Evolutionary conservation across 2,329 filamentous ascomycete species (phyloP).

Genomic region (Penicillium sumatraense): DNA sequence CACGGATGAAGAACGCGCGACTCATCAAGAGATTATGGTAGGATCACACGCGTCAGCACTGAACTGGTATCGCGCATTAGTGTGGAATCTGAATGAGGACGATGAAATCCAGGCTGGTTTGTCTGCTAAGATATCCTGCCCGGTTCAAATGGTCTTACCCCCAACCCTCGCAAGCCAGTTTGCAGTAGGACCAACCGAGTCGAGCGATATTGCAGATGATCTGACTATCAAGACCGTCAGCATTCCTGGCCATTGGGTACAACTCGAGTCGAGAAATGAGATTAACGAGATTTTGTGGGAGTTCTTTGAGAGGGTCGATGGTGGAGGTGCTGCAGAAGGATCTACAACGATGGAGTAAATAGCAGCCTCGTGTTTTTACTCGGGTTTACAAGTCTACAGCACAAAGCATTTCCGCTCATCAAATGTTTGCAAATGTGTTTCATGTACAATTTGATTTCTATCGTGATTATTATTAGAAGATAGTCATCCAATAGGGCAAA

Average conservation of each 20-base stretch:
- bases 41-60: constrained; percentile 22
- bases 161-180: constrained; percentile 14
- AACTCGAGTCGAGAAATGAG: constrained; percentile 30
- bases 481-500: background rate
- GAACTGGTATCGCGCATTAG: constrained; percentile 31
- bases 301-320: constrained; percentile 15
- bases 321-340: background rate
- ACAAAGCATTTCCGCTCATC: background rate
- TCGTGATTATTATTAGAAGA: background rate
- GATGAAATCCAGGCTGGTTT: constrained; percentile 23
- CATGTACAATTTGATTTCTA: background rate
- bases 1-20: constrained; percentile 23
- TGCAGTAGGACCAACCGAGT: constrained; percentile 15
- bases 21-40: constrained; percentile 25
- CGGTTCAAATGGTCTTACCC: constrained; percentile 23
- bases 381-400: background rate
- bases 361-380: too few relatives aligned
- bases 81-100: constrained; percentile 26
- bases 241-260: constrained; percentile 30
- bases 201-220: constrained; percentile 19
- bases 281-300: constrained; percentile 24
- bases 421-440: background rate
- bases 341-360: background rate
- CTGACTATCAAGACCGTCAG: constrained; percentile 21
- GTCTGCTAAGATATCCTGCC: constrained; percentile 19